Conservation (phyloP, 768 basidiomycete species). For the Hemileccinum impolitum region DNA sequence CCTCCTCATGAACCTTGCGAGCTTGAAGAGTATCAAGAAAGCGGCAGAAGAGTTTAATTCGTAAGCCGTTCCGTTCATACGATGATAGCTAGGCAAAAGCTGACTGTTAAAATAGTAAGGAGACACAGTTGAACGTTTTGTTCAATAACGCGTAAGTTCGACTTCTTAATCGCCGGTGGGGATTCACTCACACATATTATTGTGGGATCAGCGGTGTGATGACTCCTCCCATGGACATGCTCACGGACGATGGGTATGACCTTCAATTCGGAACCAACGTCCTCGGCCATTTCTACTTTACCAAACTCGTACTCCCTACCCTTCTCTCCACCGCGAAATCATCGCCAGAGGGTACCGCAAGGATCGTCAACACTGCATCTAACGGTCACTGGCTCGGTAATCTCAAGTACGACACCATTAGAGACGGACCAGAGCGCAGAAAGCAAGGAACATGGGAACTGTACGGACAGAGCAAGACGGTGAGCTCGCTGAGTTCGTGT, state of each 20-base stretch:
- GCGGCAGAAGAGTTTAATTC: constrained; percentile 39
- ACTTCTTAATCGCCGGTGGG: not conserved
- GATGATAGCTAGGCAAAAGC: not conserved
- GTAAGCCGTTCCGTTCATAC: constrained; percentile 16
- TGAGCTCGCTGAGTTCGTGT: not conserved
- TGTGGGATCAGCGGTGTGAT: constrained; percentile 32
- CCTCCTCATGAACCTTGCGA: constrained; percentile 41
- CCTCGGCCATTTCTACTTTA: constrained; percentile 36
- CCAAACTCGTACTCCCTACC: constrained; percentile 34
- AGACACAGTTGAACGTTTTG: constrained; percentile 21
- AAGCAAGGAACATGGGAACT: not conserved
- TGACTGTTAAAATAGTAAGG: constrained; percentile 12
- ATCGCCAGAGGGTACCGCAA: constrained; percentile 30
- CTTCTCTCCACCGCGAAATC: constrained; percentile 29
- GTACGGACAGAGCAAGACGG: constrained; percentile 34
- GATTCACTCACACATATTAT: not conserved
- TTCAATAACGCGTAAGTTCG: constrained; percentile 32
- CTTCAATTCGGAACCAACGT: constrained; percentile 40
- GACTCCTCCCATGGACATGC: constrained; percentile 23
- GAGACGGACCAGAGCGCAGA: constrained; percentile 23
- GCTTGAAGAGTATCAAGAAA: constrained; percentile 35
- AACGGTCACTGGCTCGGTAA: constrained; percentile 18
- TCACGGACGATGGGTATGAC: constrained; percentile 41
- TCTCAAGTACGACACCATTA: constrained; percentile 28
- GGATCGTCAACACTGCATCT: constrained; percentile 37